Percentiles rank a stretch among this genome's conserved stretches.
Evolutionary conservation across 352 stramenopile genomes (phyloP).

Genomic region (Phytopythium cucurbitacearum): DNA sequence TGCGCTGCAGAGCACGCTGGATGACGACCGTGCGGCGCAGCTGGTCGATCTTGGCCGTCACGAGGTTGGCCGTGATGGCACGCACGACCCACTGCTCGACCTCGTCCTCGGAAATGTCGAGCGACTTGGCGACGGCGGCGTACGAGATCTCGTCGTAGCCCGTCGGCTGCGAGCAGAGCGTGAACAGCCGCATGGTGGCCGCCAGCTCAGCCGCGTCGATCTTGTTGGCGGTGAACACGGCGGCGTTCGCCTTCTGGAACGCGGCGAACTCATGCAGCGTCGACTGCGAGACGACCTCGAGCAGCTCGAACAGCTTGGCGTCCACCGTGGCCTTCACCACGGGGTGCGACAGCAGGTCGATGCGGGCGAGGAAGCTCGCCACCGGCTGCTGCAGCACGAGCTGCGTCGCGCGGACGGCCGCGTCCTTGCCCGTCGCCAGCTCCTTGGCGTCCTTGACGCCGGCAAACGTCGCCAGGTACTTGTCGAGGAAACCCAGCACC

Average conservation of each 20-base stretch:
- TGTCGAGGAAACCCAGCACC: slow-evolving; percentile 66
- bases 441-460: slow-evolving; percentile 47
- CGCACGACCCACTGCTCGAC: slow-evolving; percentile 94
- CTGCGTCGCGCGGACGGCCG: slow-evolving; percentile 75
- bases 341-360: slow-evolving; percentile 77
- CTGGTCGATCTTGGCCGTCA: slow-evolving; percentile 95
- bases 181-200: slow-evolving; percentile 91
- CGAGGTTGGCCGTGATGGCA: slow-evolving; percentile 88
- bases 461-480: slow-evolving; percentile 63
- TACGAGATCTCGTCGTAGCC: slow-evolving; percentile 92
- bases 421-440: slow-evolving; percentile 54
- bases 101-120: slow-evolving; percentile 81
- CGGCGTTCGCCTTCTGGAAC: slow-evolving; percentile 71
- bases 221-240: slow-evolving; percentile 59
- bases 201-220: slow-evolving; percentile 57
- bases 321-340: slow-evolving; percentile 73
- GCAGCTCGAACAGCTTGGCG: slow-evolving; percentile 73
- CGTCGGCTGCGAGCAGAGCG: slow-evolving; percentile 87
- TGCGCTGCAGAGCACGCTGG: slow-evolving; percentile 61
- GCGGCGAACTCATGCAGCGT: slow-evolving; percentile 88
- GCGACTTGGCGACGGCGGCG: slow-evolving; percentile 70
- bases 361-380: slow-evolving; percentile 86
- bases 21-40: slow-evolving; percentile 89
- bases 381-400: slow-evolving; percentile 89
- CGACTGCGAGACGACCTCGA: slow-evolving; percentile 92